Evolutionary conservation across 208 protist genomes (phyloP), one percentile per base, ranked within the genome.

Genomic region (Naegleria gruberi): DNA sequence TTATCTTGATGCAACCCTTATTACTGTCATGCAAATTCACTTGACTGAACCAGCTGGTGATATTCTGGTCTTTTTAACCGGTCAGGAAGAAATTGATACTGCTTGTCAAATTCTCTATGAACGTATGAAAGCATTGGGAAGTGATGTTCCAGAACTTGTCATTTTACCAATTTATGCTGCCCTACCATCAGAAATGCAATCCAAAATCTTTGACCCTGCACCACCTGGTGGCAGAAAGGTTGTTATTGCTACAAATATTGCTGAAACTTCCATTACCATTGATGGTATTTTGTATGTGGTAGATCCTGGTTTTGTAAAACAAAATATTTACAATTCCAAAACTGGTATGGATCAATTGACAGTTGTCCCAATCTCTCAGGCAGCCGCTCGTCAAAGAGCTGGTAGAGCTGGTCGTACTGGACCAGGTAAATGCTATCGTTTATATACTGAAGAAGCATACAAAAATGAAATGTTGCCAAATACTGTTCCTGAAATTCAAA

Each of bases 241-340:
- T 34, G 97, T 99, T 44, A 95, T 99, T 46, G 98, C 98, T 0
- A 99, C 99, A 41, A 99, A 99, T 93, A 99, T 99, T 93, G 99
- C 99, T 47, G 99, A 99, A 90, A 99, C 99, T 4, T 99, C 98
- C 47, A 96, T 99, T 88, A 99, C 99, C 0, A 99, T 99, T 90
- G 98, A 99, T 93, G 98, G 98, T 86, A 97, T 99, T 46, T 97
- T 97, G 43, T 99, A 99, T 93, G 98, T 99, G 57, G 96, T 99
- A 43, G 98, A 99, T 92, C 98, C 97, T 73, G 98, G 98, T 8
- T 96, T 99, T 47, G 97, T 95, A 91, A 99, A 99, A 95, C 98
- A 99, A 94, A 97, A 99, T 91, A 96, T 93, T 74, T 99, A 98
- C 95, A 98, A 99, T 94, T 93, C 98, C 12, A 95, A 96, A 90